Base-by-base conservation (phyloP, 805 yeast species). In the Sporopachydermia quercuum region DNA sequence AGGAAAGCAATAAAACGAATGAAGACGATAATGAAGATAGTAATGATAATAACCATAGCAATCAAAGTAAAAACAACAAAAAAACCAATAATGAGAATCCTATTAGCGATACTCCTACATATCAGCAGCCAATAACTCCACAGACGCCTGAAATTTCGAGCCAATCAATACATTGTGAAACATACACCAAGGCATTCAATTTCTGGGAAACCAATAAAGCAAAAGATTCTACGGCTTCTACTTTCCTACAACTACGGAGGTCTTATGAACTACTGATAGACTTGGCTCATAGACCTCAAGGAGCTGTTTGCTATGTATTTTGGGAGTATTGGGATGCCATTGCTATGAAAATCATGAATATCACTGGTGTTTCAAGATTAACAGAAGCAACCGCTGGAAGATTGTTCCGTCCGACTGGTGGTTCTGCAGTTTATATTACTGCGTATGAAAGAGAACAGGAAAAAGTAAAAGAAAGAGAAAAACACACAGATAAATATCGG, bases 261-360 rank as follows among this genome's bases (percentile, higher is more conserved):
- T 42, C 44, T 18, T 34, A 43, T 27, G 54, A 52, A 38, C 43
- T 49, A 15, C 43, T 52, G 35, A 39, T 43, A 16, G 56, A 52
- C 39, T 44, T 52, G 13, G 48, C 49, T 8, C 53, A 50, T 39
- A 42, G 56, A 2, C 42, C 49, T 35, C 56, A 53, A 39, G 55
- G 57, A 18, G 55, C 53, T 16, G 45, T 49, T 18, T 48, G 54
- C 45, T 44, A 43, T 38, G 59, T 56, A 17, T 55, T 55, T 39
- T 55, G 59, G 59, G 56, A 55, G 34, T 42, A 48, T 38, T 55
- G 59, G 59, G 59, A 55, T 39, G 54, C 49, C 18, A 44, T 52
- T 27, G 52, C 49, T 37, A 47, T 50, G 16, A 45, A 51, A 16
- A 45, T 55, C 39, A 51, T 53, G 27, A 53, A 50, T 17, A 43